These are phyloP conservation scores for Saururus chinensis DNA, from an alignment of 164 flowering plant species.

Conservation along the genomic window DNA sequence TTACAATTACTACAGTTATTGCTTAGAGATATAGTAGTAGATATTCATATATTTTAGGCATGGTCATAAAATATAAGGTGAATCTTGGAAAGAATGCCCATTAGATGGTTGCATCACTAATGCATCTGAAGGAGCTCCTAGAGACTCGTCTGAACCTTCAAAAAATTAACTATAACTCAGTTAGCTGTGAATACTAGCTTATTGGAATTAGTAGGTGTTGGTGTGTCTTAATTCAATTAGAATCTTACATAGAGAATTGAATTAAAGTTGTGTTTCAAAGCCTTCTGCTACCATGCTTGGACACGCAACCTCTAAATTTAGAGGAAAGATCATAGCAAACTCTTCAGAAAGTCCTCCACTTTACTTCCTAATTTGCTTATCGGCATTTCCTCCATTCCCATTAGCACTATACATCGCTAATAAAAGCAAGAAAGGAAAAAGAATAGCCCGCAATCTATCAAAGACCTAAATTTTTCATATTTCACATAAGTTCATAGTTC, in stretches of 20 bases:
- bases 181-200: background rate
- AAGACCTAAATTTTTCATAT: no score
- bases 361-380: no score
- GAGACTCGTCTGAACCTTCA: background rate
- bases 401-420: no score
- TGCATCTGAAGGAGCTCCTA: background rate
- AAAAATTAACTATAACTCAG: no score
- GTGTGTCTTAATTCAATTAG: background rate
- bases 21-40: no score
- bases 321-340: background rate
- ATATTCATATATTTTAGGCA: no score
- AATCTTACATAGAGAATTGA: background rate
- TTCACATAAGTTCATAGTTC: no score
- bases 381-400: no score
- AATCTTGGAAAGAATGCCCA: background rate
- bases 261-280: background rate
- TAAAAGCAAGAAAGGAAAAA: no score
- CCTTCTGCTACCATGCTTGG: background rate
- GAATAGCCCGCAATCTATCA: no score
- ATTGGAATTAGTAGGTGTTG: background rate
- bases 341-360: background rate
- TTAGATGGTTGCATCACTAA: background rate
- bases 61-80: no score
- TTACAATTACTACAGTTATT: no score
- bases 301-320: background rate